A percentile compares a stretch with the other conserved stretches of the same genome.
These are phyloP conservation scores for Alisma plantagoaquatica DNA, from an alignment of 106 monocot species.

Conservation along the genomic window DNA sequence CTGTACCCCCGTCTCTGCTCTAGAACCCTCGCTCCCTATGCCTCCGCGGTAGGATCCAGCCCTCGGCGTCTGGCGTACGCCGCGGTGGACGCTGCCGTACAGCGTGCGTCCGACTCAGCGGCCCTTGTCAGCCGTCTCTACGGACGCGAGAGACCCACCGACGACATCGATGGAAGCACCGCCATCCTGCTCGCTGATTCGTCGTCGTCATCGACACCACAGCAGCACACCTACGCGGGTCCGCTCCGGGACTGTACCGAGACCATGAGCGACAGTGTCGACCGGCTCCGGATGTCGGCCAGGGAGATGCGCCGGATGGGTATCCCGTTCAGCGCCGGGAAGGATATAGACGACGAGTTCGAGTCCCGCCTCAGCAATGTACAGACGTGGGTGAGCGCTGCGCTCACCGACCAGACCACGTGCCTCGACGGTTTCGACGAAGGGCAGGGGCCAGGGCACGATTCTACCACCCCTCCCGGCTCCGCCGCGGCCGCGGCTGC, in stretches of 20 bases:
- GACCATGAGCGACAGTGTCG: constrained; percentile 42
- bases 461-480: too few relatives aligned
- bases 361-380: constrained; percentile 38
- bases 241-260: constrained; percentile 51
- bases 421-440: constrained; percentile 31
- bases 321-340: constrained; percentile 7
- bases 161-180: too few relatives aligned
- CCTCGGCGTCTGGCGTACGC: constrained; percentile 18
- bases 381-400: constrained; percentile 65
- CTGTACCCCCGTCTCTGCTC: constrained; percentile 26
- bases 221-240: too few relatives aligned
- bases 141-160: constrained; percentile 9
- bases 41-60: constrained; percentile 3
- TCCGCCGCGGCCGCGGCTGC: too few relatives aligned
- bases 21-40: constrained; percentile 10
- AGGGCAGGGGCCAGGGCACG: too few relatives aligned
- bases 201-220: too few relatives aligned
- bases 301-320: constrained; percentile 24
- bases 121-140: constrained; percentile 17
- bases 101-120: constrained; percentile 14
- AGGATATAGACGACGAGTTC: too few relatives aligned
- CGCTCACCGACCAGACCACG: constrained; percentile 52
- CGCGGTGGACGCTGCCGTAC: constrained; percentile 19
- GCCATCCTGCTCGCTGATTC: too few relatives aligned
- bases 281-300: constrained; percentile 27